Conservation (phyloP, 1,139 yeast species). For the Scheffersomyces lignicola region DNA sequence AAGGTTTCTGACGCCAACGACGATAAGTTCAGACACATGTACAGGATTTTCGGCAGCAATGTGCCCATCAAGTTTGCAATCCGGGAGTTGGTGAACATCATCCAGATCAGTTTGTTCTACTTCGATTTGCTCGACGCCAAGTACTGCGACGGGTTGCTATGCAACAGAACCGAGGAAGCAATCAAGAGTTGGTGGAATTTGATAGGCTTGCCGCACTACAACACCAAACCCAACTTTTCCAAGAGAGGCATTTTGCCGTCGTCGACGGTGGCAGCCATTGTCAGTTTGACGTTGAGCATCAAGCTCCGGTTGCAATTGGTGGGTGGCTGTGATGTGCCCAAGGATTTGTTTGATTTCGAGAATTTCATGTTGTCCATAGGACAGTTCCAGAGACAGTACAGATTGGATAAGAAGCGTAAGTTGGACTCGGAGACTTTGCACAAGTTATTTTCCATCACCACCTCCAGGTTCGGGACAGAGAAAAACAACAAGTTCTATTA, state of each 20-base stretch:
- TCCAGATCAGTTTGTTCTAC: constrained; percentile 77
- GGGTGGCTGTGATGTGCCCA: constrained; percentile 79
- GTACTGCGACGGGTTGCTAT: constrained; percentile 81
- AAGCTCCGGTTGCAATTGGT: constrained; percentile 62
- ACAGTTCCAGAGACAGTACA: constrained; percentile 60
- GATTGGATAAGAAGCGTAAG: constrained; percentile 55
- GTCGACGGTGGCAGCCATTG: constrained; percentile 57
- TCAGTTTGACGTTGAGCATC: constrained; percentile 69
- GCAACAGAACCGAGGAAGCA: constrained; percentile 74
- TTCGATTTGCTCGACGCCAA: constrained; percentile 69
- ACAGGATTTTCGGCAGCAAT: constrained; percentile 48
- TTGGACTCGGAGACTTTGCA: constrained; percentile 66
- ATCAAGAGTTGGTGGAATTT: constrained; percentile 79
- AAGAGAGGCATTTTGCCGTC: constrained; percentile 61
- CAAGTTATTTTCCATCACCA: constrained; percentile 59
- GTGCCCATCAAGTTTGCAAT: constrained; percentile 68
- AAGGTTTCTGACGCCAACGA: constrained; percentile 75
- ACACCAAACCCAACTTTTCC: constrained; percentile 37
- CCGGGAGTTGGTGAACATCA: constrained; percentile 67
- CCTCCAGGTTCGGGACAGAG: constrained; percentile 40
- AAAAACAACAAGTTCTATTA: constrained; percentile 17
- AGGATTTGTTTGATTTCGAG: constrained; percentile 82
- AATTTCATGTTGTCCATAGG: constrained; percentile 60
- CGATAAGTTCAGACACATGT: constrained; percentile 80
- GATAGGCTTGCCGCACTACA: constrained; percentile 66